A percentile compares a stretch with the other conserved stretches of the same genome.
Conservation (phyloP, 495 filamentous ascomycete species). For the Penicillium riverlandense region DNA sequence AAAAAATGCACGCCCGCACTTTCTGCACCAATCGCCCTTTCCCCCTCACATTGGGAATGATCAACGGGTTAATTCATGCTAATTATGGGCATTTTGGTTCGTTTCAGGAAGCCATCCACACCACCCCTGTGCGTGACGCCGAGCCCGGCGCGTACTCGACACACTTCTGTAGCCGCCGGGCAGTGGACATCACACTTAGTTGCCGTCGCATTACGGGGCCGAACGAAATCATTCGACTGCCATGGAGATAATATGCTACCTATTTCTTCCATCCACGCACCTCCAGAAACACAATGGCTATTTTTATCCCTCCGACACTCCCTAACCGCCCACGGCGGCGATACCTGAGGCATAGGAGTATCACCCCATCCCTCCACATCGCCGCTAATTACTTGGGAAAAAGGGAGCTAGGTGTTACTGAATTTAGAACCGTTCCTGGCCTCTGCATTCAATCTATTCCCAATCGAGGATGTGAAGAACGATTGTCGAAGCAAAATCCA, state of each 20-base stretch:
- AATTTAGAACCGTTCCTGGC: conserved; percentile 28
- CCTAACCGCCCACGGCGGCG: conserved; percentile 16
- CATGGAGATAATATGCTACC: neutral
- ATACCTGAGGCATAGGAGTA: conserved; percentile 15
- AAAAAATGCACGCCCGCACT: too few species aligned
- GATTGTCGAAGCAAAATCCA: conserved; percentile 23
- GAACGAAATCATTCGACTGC: too few species aligned
- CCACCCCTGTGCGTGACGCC: conserved; percentile 8
- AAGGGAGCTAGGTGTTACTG: conserved; percentile 29
- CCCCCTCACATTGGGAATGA: neutral
- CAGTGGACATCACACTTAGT: conserved; percentile 12
- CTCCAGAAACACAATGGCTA: conserved; percentile 12
- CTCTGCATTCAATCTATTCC: conserved; percentile 20
- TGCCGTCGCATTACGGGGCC: neutral
- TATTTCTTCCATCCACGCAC: neutral
- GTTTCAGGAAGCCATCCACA: neutral
- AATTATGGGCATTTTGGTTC: conserved; percentile 16
- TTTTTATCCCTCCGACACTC: conserved; percentile 12
- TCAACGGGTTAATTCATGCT: conserved; percentile 2
- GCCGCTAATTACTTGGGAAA: conserved; percentile 20
- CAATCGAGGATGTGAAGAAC: conserved; percentile 25
- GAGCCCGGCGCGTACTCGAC: conserved; percentile 20
- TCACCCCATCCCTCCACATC: neutral
- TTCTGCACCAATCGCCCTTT: neutral
- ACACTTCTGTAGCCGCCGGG: conserved; percentile 21